Conservation (phyloP, 495 filamentous ascomycete genomes). For the Niebla homalea region DNA sequence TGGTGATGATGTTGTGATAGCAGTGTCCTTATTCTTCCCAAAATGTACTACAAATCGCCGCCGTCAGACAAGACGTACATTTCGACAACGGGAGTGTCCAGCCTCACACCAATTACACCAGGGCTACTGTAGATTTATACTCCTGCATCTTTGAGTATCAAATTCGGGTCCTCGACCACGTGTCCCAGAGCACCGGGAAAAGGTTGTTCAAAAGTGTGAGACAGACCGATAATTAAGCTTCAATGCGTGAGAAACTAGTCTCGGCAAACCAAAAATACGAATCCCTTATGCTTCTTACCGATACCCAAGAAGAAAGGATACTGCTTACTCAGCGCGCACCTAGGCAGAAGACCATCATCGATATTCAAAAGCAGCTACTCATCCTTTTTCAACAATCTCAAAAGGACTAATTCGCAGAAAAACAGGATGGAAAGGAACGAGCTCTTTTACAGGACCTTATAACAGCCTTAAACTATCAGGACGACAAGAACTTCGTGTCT, state of each 20-base stretch:
- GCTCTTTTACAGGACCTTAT: no score
- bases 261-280: neutral
- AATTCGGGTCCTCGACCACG: conserved; percentile 21
- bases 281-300: neutral
- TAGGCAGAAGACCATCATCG: neutral
- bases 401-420: conserved; percentile 14
- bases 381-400: neutral
- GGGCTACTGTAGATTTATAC: conserved; percentile 15
- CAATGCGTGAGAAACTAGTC: conserved; percentile 12
- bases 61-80: conserved; percentile 8
- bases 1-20: no score
- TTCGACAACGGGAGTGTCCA: conserved; percentile 13
- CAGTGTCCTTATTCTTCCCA: conserved; percentile 1
- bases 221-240: conserved; percentile 16
- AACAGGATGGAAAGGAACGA: conserved; percentile 3
- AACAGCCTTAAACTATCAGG: conserved; percentile 18
- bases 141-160: conserved; percentile 25
- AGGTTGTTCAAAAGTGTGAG: conserved; percentile 14
- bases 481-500: conserved; percentile 16
- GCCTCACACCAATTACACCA: conserved; percentile 13
- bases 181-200: conserved; percentile 18
- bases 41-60: conserved; percentile 17
- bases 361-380: neutral
- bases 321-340: neutral
- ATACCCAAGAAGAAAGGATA: neutral